Evolutionary conservation across 257 asterid genomes (phyloP).

Genomic region (Prunella vulgaris): DNA sequence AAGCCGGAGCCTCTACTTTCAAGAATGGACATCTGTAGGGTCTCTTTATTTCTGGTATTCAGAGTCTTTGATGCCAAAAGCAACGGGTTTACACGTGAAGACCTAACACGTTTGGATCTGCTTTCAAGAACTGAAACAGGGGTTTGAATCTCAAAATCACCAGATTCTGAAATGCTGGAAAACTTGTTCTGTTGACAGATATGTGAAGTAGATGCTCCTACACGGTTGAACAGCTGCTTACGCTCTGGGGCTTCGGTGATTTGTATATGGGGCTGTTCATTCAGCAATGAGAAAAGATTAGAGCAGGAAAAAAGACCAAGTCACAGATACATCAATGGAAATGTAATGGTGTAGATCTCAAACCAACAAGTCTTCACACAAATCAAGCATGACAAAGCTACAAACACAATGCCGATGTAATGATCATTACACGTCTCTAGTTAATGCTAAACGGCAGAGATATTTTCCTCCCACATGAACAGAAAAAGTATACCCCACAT

Average conservation of each 20-base stretch:
- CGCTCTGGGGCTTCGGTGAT: slow-evolving; percentile 21
- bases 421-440: no score
- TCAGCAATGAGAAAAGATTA: slow-evolving; percentile 12
- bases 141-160: slow-evolving; percentile 49
- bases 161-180: slow-evolving; percentile 27
- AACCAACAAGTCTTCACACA: no score
- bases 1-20: slow-evolving; percentile 31
- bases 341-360: neutral
- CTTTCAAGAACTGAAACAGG: slow-evolving; percentile 72
- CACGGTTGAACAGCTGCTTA: slow-evolving; percentile 21
- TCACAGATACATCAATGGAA: neutral
- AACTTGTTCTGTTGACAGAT: slow-evolving; percentile 20
- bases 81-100: neutral
- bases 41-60: neutral
- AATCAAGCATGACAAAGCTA: no score
- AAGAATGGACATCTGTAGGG: neutral
- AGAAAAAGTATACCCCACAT: no score
- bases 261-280: slow-evolving; percentile 15
- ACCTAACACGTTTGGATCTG: slow-evolving; percentile 8
- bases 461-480: no score
- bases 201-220: slow-evolving; percentile 13
- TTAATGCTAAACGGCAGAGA: no score
- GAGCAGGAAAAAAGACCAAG: neutral
- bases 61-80: neutral
- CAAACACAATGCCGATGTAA: no score